A percentile compares a stretch with the other conserved stretches of the same genome.
Conservation (phyloP, 768 basidiomycete species). For the Neoboletus brunneissimus region DNA sequence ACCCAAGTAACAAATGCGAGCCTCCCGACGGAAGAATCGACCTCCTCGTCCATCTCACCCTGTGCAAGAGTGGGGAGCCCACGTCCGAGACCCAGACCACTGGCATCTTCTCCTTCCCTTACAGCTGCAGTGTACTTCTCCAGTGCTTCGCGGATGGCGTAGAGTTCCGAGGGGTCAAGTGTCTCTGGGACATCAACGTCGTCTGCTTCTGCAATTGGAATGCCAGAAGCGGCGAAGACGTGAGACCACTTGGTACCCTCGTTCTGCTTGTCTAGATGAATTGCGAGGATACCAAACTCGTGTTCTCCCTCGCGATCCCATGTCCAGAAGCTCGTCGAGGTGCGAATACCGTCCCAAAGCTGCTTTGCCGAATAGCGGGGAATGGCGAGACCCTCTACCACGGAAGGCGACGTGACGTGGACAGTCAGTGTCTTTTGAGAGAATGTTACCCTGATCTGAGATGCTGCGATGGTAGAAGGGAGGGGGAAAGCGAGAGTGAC, state of each 20-base stretch:
- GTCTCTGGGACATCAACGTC: conserved; percentile 83
- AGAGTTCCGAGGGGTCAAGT: conserved; percentile 79
- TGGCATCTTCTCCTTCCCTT: conserved; percentile 53
- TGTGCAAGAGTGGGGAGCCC: conserved; percentile 78
- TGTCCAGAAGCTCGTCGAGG: conserved; percentile 87
- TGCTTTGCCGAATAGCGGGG: conserved; percentile 60
- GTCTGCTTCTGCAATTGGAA: conserved; percentile 32
- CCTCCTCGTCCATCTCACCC: conserved; percentile 91
- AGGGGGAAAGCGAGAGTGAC: conserved; percentile 82
- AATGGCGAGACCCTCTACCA: conserved; percentile 34
- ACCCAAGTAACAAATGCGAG: conserved; percentile 68
- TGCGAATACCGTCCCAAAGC: conserved; percentile 78
- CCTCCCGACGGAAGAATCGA: conserved; percentile 72
- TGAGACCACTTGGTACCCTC: conserved; percentile 84
- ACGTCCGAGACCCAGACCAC: conserved; percentile 60
- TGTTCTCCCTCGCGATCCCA: conserved; percentile 79
- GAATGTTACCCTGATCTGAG: conserved; percentile 65
- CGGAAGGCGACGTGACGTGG: conserved; percentile 45
- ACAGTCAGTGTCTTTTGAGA: conserved; percentile 63
- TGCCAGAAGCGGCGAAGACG: conserved; percentile 63
- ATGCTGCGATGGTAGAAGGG: conserved; percentile 63
- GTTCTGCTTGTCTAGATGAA: conserved; percentile 86
- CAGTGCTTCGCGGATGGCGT: conserved; percentile 72
- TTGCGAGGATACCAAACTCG: conserved; percentile 65
- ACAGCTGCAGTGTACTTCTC: conserved; percentile 81